Evolutionary conservation across 2,329 filamentous ascomycete genomes (phyloP).

Genomic region (Colletotrichum euphorbiae): DNA sequence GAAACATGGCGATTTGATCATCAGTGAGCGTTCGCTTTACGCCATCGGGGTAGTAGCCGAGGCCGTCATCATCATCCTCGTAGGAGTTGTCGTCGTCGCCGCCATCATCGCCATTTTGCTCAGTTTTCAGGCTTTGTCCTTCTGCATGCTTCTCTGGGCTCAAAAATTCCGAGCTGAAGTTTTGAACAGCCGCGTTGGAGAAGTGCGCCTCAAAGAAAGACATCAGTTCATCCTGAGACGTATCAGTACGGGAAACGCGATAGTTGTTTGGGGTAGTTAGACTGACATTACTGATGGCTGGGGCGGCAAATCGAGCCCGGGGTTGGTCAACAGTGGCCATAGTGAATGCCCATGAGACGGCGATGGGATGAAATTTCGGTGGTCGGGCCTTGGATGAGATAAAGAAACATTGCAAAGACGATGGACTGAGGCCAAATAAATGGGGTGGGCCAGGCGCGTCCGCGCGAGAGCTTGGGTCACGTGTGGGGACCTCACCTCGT

Average conservation of each 20-base stretch:
- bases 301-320: constrained; percentile 10
- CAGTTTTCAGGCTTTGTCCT: constrained; percentile 41
- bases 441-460: constrained; percentile 21
- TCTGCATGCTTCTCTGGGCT: constrained; percentile 44
- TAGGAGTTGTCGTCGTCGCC: constrained; percentile 45
- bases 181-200: constrained; percentile 55
- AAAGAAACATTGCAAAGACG: neutral
- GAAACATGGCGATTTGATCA: constrained; percentile 89
- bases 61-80: constrained; percentile 69
- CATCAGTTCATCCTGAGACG: constrained; percentile 66
- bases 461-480: constrained; percentile 34
- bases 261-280: neutral
- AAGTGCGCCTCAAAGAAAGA: constrained; percentile 73
- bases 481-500: constrained; percentile 29
- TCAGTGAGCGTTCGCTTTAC: constrained; percentile 91
- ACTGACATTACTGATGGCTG: constrained; percentile 35
- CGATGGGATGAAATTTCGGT: neutral
- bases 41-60: constrained; percentile 90
- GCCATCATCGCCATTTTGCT: constrained; percentile 41
- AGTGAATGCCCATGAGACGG: neutral
- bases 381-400: neutral
- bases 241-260: constrained; percentile 32
- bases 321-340: constrained; percentile 12
- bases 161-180: constrained; percentile 61
- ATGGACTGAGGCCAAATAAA: constrained; percentile 16